phyloP scores from a whole-genome alignment of 805 yeast species.

The Kodamaea sagamina region DNA sequence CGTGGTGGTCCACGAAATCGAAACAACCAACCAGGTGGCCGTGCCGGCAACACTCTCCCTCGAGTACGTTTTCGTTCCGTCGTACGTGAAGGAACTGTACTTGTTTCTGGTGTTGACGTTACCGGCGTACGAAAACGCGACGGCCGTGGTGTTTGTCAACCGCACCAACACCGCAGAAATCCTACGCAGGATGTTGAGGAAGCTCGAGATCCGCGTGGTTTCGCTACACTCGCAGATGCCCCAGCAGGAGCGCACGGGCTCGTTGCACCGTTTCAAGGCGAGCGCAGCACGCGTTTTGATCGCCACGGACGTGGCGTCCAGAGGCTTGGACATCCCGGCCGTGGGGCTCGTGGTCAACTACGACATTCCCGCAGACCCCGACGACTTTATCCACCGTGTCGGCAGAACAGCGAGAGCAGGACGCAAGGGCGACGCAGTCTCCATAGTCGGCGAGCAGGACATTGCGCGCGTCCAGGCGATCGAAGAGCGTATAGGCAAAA shows the following conservation, averaged over 20 bases:
- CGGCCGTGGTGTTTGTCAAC: slow-evolving; percentile 88
- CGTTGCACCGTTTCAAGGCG: slow-evolving; percentile 90
- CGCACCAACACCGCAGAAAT: slow-evolving; percentile 89
- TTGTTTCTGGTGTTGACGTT: slow-evolving; percentile 66
- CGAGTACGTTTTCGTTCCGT: slow-evolving; percentile 75
- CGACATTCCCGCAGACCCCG: slow-evolving; percentile 95
- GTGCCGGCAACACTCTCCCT: slow-evolving; percentile 73
- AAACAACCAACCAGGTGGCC: slow-evolving; percentile 70
- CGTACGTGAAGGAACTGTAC: slow-evolving; percentile 88
- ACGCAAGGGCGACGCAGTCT: slow-evolving; percentile 76
- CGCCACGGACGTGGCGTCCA: slow-evolving; percentile 95
- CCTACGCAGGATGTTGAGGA: slow-evolving; percentile 71
- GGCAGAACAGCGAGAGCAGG: slow-evolving; percentile 99
- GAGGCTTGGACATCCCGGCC: slow-evolving; percentile 95
- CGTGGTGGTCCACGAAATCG: slow-evolving; percentile 73
- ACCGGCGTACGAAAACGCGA: slow-evolving; percentile 61
- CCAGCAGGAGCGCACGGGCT: slow-evolving; percentile 86
- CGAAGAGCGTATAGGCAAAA: slow-evolving; percentile 77
- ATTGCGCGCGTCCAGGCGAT: slow-evolving; percentile 78
- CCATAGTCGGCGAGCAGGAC: slow-evolving; percentile 84
- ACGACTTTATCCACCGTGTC: slow-evolving; percentile 93
- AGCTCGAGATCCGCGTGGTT: slow-evolving; percentile 77
- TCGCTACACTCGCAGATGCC: slow-evolving; percentile 94
- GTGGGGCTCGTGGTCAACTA: slow-evolving; percentile 89
- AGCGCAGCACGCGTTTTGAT: slow-evolving; percentile 90